Conservation (phyloP, 2,329 filamentous ascomycete species). For the Neopestalotiopsis sp. region DNA sequence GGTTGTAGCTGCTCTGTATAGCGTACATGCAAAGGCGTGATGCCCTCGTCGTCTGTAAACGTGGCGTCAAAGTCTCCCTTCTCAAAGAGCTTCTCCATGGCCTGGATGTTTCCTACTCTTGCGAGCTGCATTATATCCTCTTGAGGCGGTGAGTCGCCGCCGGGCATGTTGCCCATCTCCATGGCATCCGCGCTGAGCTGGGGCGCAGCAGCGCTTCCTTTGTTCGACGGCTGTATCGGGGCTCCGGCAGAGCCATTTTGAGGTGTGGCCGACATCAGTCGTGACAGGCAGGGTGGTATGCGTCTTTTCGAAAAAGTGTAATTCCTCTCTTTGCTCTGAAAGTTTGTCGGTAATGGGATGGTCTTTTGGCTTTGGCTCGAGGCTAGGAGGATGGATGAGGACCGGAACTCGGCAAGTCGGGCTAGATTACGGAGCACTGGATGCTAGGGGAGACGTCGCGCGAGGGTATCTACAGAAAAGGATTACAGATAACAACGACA, state of each 20-base stretch:
- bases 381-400: conserved; percentile 3
- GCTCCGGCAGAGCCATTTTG: conserved; percentile 41
- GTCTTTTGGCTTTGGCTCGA: background rate
- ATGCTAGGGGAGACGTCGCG: background rate
- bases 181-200: conserved; percentile 60
- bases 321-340: background rate
- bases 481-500: background rate
- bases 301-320: background rate
- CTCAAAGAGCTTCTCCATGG: conserved; percentile 90
- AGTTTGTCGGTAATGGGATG: background rate
- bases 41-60: conserved; percentile 88
- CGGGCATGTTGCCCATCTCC: conserved; percentile 57
- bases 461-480: background rate
- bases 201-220: conserved; percentile 56
- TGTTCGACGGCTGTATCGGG: conserved; percentile 60
- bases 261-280: conserved; percentile 47
- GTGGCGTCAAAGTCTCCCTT: conserved; percentile 80
- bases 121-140: conserved; percentile 97
- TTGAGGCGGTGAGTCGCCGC: conserved; percentile 49
- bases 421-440: background rate
- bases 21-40: conserved; percentile 91
- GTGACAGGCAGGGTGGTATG: background rate
- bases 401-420: conserved; percentile 6
- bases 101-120: conserved; percentile 81
- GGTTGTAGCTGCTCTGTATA: conserved; percentile 9